Evolutionary conservation across 192 early-diverging fungal genomes (phyloP).

Genomic region (Hyaloraphidium curvatum): DNA sequence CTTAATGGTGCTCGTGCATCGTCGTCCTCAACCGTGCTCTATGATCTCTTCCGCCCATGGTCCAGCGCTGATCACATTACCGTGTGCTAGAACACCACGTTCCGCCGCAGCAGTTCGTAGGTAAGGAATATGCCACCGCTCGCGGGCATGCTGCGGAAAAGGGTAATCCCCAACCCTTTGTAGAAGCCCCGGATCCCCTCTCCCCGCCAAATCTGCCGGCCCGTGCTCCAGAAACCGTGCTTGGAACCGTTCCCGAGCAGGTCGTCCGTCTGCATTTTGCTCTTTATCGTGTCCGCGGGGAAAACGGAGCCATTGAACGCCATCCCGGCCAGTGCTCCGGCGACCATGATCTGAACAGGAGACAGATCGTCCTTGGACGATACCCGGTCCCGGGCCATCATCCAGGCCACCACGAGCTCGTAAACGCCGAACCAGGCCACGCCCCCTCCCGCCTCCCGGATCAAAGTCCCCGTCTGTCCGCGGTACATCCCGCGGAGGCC

Average conservation of each 20-base stretch:
- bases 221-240: conserved; percentile 36
- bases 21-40: too few species aligned
- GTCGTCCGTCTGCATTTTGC: conserved; percentile 72
- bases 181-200: conserved; percentile 76
- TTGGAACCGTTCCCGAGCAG: conserved; percentile 14
- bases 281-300: conserved; percentile 88
- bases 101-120: too few species aligned
- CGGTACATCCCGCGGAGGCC: conserved; percentile 47
- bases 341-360: conserved; percentile 52
- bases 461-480: conserved; percentile 62
- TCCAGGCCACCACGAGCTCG: conserved; percentile 42
- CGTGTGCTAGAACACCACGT: too few species aligned
- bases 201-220: conserved; percentile 42
- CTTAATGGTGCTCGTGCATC: too few species aligned
- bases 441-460: conserved; percentile 79
- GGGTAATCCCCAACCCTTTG: conserved; percentile 82
- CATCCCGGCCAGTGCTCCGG: conserved; percentile 83
- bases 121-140: conserved; percentile 91
- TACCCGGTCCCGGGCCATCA: conserved; percentile 20
- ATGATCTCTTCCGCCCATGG: too few species aligned
- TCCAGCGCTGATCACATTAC: too few species aligned
- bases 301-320: conserved; percentile 70
- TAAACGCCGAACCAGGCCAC: conserved; percentile 95
- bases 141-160: conserved; percentile 73
- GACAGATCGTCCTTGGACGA: conserved; percentile 50